Evolutionary conservation across 192 early-diverging fungal species (phyloP).

Genomic region (Entomortierella beljakovae): DNA sequence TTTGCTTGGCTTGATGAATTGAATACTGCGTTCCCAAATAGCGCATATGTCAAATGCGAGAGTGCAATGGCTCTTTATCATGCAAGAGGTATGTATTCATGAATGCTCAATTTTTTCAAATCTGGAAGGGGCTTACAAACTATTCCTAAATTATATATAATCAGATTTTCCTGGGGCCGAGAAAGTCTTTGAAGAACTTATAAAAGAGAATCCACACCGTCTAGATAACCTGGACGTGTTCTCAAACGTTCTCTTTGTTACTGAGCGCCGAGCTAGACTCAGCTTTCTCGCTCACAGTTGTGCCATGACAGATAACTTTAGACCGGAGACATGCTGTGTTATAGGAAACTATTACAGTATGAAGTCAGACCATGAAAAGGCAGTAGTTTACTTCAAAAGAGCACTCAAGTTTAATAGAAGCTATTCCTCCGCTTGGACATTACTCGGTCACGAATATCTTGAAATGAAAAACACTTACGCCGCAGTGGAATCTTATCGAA

Average conservation of each 20-base stretch:
- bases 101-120: not conserved
- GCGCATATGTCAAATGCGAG: slow-evolving; percentile 73
- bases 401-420: slow-evolving; percentile 84
- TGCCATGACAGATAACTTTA: slow-evolving; percentile 76
- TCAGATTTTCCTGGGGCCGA: slow-evolving; percentile 82
- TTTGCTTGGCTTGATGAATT: slow-evolving; percentile 54
- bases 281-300: slow-evolving; percentile 82
- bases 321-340: slow-evolving; percentile 89
- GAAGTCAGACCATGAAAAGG: slow-evolving; percentile 83
- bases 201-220: slow-evolving; percentile 77
- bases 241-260: slow-evolving; percentile 89
- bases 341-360: slow-evolving; percentile 91
- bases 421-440: slow-evolving; percentile 87
- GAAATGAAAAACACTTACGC: slow-evolving; percentile 91
- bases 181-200: slow-evolving; percentile 75
- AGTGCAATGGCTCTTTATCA: slow-evolving; percentile 73
- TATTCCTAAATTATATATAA: not conserved
- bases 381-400: slow-evolving; percentile 86
- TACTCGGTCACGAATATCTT: slow-evolving; percentile 96
- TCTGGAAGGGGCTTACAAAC: too few species aligned
- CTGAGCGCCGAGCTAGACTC: slow-evolving; percentile 76
- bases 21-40: slow-evolving; percentile 65
- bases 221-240: slow-evolving; percentile 87
- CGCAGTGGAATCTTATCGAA: slow-evolving; percentile 89
- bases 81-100: slow-evolving; percentile 33